A percentile compares a stretch with the other conserved stretches of the same genome.
Conservation (phyloP, 179 eudicot genomes). For the Vitellaria paradoxa region DNA sequence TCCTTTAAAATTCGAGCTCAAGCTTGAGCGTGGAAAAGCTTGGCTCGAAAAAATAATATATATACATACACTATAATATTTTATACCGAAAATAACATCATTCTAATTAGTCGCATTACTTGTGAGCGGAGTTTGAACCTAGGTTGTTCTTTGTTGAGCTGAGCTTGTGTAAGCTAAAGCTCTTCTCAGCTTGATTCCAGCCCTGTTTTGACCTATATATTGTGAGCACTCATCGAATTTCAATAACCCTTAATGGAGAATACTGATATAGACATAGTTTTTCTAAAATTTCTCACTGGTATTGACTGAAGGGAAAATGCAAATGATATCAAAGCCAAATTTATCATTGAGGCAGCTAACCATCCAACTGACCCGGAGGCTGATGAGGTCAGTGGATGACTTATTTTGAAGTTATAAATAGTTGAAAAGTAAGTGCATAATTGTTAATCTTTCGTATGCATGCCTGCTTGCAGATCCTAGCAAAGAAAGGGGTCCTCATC, state of each 20-base stretch:
- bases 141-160: too few relatives aligned
- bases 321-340: slow-evolving; percentile 84
- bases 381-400: slow-evolving; percentile 65
- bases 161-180: too few relatives aligned
- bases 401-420: neutral
- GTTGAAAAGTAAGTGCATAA: neutral
- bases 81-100: too few relatives aligned
- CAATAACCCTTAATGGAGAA: neutral
- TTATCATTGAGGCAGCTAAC: slow-evolving; percentile 91
- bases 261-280: too few relatives aligned
- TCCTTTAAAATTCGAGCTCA: too few relatives aligned
- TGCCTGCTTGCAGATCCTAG: slow-evolving; percentile 51
- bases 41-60: too few relatives aligned
- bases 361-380: slow-evolving; percentile 99
- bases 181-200: too few relatives aligned
- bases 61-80: too few relatives aligned
- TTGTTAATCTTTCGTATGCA: neutral
- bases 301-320: slow-evolving; percentile 77
- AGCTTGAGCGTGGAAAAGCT: too few relatives aligned
- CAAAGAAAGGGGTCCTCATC: slow-evolving; percentile 85
- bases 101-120: too few relatives aligned
- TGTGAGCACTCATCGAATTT: neutral
- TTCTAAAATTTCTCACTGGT: slow-evolving; percentile 16
- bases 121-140: too few relatives aligned
- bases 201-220: too few relatives aligned